A percentile compares a stretch with the other conserved stretches of the same genome.
Evolutionary conservation across 306 rosid genomes (phyloP).

Genomic region (Cicer arietinum): DNA sequence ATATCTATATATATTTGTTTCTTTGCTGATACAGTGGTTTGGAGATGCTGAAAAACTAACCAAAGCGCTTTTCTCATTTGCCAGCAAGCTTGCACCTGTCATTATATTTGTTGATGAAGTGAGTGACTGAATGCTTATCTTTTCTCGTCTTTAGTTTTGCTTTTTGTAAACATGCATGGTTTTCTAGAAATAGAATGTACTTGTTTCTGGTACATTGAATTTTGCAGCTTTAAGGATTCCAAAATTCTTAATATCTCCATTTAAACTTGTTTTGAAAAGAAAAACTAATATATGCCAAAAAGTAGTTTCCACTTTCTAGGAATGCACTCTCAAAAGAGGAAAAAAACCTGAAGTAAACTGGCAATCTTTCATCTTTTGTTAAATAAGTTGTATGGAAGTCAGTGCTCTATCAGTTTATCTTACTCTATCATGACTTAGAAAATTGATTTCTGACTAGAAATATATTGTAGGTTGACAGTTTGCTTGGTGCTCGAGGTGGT

Average conservation of each 20-base stretch:
- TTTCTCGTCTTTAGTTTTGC: conserved; percentile 22
- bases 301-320: conserved; percentile 3
- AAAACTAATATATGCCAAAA: neutral
- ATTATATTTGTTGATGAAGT: conserved; percentile 97
- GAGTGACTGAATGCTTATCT: conserved; percentile 41
- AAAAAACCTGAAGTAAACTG: neutral
- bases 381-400: conserved; percentile 9
- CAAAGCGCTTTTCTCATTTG: conserved; percentile 95
- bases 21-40: conserved; percentile 77
- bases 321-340: conserved; percentile 1
- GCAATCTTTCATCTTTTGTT: conserved; percentile 2
- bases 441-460: conserved; percentile 37
- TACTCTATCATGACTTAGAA: neutral
- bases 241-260: neutral
- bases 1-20: conserved; percentile 35
- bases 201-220: conserved; percentile 2
- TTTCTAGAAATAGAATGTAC: neutral
- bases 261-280: neutral
- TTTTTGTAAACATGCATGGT: conserved; percentile 19
- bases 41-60: conserved; percentile 99
- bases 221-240: conserved; percentile 1
- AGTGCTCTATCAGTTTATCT: conserved; percentile 21
- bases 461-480: conserved; percentile 81
- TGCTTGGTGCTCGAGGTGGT: conserved; percentile 99
- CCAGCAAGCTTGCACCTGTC: conserved; percentile 97